Base-by-base conservation (phyloP, 805 yeast genomes). In the Lipomyces yamadae region DNA sequence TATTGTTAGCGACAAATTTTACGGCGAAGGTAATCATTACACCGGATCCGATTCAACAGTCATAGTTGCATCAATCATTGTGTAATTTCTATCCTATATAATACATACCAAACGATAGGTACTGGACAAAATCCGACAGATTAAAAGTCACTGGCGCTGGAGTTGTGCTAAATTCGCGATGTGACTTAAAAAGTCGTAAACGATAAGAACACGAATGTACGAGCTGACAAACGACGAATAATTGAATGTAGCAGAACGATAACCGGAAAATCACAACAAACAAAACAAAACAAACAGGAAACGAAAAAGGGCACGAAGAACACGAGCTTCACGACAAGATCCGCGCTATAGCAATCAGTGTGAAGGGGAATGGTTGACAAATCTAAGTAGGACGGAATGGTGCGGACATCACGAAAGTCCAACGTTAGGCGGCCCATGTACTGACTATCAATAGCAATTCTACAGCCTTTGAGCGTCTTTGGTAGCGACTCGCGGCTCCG, bases 301-400 rank as follows among this genome's bases (percentile, higher is more conserved):
- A 15, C 35, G 48, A 52, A 13, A 42, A 29, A 50, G 50, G 30
- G 39, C 11, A n/a, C 34, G 30, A 15, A 30, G 32, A 24, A 29
- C 48, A 42, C 35, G 34, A 42, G 6, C 15, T n/a, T 34, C 50
- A 34, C 55, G n/a, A 57, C 39, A 33, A 6, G 24, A n/a, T 13
- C 56, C 10, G 57, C 37, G 5, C 48, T 30, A 24, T 24, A 32
- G 56, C 32, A n/a, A 63, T 11, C 33, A 34, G 34, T 50, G 39
- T n/a, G 56, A 52, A 30, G 58, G 65, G 58, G 35, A 56, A 33
- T n/a, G 37, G 52, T 56, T 48, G 30, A 54, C 56, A 15, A 33
- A 56, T 24, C 24, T 24, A 24, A 60, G 48, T 42, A 56, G n/a
- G 29, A 61, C 13, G 29, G 35, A 24, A 50, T 32, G 32, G 29